Evolutionary conservation across 805 yeast species (phyloP).

Genomic region (Metschnikowia lachancei): DNA sequence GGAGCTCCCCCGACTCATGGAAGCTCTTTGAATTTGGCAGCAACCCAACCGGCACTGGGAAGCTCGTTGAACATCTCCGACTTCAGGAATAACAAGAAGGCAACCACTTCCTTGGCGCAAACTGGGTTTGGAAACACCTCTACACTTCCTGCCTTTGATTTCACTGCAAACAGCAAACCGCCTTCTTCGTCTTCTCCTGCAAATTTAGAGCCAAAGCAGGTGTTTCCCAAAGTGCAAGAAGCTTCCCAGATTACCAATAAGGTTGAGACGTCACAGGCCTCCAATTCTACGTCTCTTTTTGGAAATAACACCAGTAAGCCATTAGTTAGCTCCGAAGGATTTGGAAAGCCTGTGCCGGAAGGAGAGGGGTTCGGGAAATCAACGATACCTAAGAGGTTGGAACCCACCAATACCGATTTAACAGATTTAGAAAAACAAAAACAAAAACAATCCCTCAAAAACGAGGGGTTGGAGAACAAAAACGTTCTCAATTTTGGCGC

Average conservation of each 20-base stretch:
- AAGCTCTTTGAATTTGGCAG: neutral
- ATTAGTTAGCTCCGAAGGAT: too few relatives aligned
- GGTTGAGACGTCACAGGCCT: too few relatives aligned
- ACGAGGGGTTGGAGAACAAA: slow-evolving; percentile 9
- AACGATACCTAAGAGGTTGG: too few relatives aligned
- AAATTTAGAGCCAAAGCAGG: neutral
- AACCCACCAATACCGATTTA: too few relatives aligned
- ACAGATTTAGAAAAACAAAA: slow-evolving; percentile 3
- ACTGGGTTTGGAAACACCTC: slow-evolving; percentile 3
- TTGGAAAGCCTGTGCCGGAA: too few relatives aligned
- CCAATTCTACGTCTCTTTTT: too few relatives aligned
- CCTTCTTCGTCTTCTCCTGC: neutral
- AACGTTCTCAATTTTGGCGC: slow-evolving; percentile 6
- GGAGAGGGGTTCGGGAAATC: too few relatives aligned
- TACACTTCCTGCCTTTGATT: slow-evolving; percentile 1
- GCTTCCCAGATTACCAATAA: too few relatives aligned
- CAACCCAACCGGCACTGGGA: neutral
- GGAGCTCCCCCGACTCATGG: too few relatives aligned
- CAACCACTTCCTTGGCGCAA: neutral
- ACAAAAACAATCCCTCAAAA: slow-evolving; percentile 4
- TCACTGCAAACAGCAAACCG: neutral
- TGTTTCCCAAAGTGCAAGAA: too few relatives aligned
- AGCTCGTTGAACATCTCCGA: slow-evolving; percentile 6
- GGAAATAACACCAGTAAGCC: too few relatives aligned
- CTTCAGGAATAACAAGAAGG: slow-evolving; percentile 8